Conservation (phyloP, 805 yeast genomes). For the Pichia rugopelliculosa region DNA sequence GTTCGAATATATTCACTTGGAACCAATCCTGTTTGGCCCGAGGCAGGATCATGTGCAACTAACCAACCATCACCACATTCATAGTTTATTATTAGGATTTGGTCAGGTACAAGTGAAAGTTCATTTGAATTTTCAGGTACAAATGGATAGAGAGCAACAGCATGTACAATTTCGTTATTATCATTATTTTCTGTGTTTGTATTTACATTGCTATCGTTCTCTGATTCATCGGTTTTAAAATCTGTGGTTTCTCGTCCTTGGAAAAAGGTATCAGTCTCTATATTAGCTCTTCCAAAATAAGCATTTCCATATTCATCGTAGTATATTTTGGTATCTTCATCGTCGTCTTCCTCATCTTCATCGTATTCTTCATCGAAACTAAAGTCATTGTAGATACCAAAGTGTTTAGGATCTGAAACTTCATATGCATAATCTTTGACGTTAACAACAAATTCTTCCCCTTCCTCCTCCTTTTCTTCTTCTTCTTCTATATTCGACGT, state of each 20-base stretch:
- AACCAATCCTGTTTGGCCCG: constrained; percentile 83
- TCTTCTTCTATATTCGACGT: background rate
- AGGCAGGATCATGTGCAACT: constrained; percentile 73
- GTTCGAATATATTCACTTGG: constrained; percentile 88
- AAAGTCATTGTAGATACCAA: constrained; percentile 34
- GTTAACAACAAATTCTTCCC: constrained; percentile 1
- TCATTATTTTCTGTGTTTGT: constrained; percentile 3
- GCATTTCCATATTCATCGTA: background rate
- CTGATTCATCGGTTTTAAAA: too few species aligned
- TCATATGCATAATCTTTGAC: constrained; percentile 80
- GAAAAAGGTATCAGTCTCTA: background rate
- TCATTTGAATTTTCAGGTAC: constrained; percentile 94
- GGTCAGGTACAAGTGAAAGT: constrained; percentile 69
- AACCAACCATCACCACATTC: constrained; percentile 99
- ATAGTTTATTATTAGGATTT: constrained; percentile 75
- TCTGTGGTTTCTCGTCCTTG: background rate
- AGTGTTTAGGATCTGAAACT: constrained; percentile 58
- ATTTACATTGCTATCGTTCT: background rate
- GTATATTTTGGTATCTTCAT: constrained; percentile 11
- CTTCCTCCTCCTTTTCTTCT: background rate
- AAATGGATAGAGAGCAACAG: constrained; percentile 85
- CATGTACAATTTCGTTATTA: constrained; percentile 31
- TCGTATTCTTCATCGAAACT: constrained; percentile 11
- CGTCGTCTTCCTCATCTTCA: constrained; percentile 19
- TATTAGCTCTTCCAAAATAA: background rate